Evolutionary conservation across 495 filamentous ascomycete genomes (phyloP).

Genomic region (Clavariopsis aquatica): DNA sequence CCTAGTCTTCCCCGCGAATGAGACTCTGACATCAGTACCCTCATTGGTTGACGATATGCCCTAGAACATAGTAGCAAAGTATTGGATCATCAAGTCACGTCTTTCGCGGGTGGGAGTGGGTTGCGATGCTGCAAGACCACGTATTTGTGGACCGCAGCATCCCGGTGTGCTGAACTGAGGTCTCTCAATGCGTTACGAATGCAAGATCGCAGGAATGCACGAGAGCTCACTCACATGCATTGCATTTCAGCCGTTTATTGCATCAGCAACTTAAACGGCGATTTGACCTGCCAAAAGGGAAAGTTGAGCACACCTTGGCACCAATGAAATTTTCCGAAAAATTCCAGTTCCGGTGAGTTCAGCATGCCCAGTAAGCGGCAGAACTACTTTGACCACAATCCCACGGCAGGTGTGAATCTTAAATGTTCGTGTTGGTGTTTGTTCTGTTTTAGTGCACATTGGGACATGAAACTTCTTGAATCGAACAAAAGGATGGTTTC

Average conservation of each 20-base stretch:
- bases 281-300: not conserved
- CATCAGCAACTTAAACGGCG: not conserved
- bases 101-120: not conserved
- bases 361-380: not conserved
- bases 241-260: not conserved
- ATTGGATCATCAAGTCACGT: slow-evolving; percentile 5
- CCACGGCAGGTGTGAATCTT: not conserved
- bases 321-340: not conserved
- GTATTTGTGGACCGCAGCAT: not conserved
- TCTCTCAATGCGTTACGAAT: not conserved
- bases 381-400: not conserved
- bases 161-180: not conserved
- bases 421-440: not conserved
- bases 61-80: not conserved
- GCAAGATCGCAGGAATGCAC: not conserved
- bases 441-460: no score
- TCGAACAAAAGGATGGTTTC: no score
- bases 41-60: not conserved
- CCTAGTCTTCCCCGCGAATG: slow-evolving; percentile 12
- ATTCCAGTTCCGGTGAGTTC: not conserved
- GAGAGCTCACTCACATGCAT: not conserved
- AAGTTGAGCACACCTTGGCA: not conserved
- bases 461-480: no score
- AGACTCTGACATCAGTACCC: not conserved
- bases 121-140: slow-evolving; percentile 5